Conservation (phyloP, 176 grass and related monocot genomes). For the Areca catechu region DNA sequence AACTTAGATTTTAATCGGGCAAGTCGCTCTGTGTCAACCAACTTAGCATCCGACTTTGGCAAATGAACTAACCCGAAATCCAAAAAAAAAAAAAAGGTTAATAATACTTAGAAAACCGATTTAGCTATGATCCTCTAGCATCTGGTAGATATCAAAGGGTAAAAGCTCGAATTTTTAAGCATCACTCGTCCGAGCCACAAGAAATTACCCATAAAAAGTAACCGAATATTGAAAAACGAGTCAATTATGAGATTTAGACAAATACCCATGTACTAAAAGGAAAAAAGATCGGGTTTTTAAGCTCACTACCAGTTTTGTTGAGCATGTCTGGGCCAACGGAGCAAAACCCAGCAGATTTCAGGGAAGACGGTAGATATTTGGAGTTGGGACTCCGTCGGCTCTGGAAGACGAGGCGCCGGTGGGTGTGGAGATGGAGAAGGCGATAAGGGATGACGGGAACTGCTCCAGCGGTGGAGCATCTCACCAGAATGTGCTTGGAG, state of each 20-base stretch:
- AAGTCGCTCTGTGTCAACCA: slow-evolving; percentile 14
- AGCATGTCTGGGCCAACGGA: slow-evolving; percentile 7
- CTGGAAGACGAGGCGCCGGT: background rate
- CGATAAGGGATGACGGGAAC: background rate
- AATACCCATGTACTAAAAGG: too few species aligned
- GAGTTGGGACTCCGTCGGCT: background rate
- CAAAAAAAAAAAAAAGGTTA: slow-evolving; percentile 2
- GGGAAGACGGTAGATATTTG: background rate
- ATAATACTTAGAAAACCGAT: background rate
- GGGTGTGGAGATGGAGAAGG: slow-evolving; percentile 15
- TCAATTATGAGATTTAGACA: too few species aligned
- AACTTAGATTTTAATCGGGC: slow-evolving; percentile 29
- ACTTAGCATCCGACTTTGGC: background rate
- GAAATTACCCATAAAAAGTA: too few species aligned
- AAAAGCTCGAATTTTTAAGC: too few species aligned
- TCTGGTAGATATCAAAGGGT: too few species aligned
- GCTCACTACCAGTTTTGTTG: slow-evolving; percentile 15
- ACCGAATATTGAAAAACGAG: too few species aligned
- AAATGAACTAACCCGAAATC: slow-evolving; percentile 8
- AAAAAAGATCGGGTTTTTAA: background rate
- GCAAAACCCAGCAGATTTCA: slow-evolving; percentile 2
- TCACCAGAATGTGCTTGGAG: background rate
- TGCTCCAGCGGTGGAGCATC: background rate
- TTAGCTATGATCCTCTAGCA: too few species aligned
- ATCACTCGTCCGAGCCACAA: too few species aligned